Conservation (phyloP, 176 grass and related monocot genomes). For the Oropetium thomaeum region DNA sequence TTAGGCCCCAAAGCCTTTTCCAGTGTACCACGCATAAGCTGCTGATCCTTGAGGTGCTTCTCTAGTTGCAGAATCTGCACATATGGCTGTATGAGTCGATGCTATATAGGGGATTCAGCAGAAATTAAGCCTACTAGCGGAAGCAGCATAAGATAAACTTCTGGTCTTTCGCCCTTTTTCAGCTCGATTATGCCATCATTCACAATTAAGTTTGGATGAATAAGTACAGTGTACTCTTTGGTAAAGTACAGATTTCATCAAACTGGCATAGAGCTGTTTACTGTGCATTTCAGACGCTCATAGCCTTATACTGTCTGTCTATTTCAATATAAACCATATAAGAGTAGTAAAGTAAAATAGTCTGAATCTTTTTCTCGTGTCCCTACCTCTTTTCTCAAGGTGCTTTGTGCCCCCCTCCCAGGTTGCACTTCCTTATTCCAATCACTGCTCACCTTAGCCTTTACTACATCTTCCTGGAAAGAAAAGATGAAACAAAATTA, state of each 20-base stretch:
- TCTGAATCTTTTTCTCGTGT: conserved; percentile 45
- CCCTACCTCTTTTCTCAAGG: conserved; percentile 80
- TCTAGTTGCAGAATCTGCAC: conserved; percentile 81
- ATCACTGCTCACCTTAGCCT: conserved; percentile 33
- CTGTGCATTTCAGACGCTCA: neutral
- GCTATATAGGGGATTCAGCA: neutral
- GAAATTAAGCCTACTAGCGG: neutral
- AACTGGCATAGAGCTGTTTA: neutral
- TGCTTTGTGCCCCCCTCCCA: conserved; percentile 44
- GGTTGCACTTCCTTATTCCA: conserved; percentile 38
- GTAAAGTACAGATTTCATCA: neutral
- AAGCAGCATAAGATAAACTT: neutral
- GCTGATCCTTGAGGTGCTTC: conserved; percentile 78
- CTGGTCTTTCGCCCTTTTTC: neutral
- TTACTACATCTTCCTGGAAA: conserved; percentile 55
- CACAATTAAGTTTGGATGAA: neutral
- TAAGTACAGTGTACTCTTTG: neutral
- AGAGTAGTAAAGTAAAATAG: neutral
- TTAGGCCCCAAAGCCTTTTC: conserved; percentile 76
- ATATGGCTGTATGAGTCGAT: conserved; percentile 18
- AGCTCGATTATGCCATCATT: neutral
- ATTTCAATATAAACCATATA: neutral
- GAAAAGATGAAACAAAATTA: conserved; percentile 32
- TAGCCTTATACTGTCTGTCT: no score
- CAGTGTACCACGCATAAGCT: conserved; percentile 59